Conservation (phyloP, 148 eudicot species). For the Salicornia ramosissima region DNA sequence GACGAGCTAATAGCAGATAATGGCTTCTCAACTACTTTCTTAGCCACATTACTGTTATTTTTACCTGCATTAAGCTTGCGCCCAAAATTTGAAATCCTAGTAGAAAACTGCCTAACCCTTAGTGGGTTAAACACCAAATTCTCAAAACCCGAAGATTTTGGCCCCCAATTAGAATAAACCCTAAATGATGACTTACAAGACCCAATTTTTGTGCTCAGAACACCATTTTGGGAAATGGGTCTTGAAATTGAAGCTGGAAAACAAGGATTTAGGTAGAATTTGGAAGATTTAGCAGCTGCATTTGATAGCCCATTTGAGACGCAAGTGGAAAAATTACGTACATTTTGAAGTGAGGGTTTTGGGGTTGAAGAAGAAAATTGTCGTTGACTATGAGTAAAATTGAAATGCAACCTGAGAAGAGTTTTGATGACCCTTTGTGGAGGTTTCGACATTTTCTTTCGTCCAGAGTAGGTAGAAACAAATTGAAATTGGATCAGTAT, state of each 20-base stretch:
- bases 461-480: too few species aligned
- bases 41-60: conserved; percentile 32
- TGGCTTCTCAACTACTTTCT: conserved; percentile 56
- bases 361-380: conserved; percentile 32
- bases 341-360: conserved; percentile 23
- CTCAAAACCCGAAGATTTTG: conserved; percentile 20
- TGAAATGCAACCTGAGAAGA: conserved; percentile 38
- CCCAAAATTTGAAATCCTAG: conserved; percentile 38
- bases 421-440: conserved; percentile 40
- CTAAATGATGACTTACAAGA: conserved; percentile 26
- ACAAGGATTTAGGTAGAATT: conserved; percentile 16
- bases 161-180: conserved; percentile 26
- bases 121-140: conserved; percentile 39
- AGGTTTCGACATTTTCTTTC: conserved; percentile 57
- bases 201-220: conserved; percentile 23
- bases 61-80: conserved; percentile 36
- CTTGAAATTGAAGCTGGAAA: conserved; percentile 24
- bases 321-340: conserved; percentile 20
- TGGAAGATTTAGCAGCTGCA: conserved; percentile 24
- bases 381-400: conserved; percentile 17
- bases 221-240: conserved; percentile 34
- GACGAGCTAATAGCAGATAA: conserved; percentile 30
- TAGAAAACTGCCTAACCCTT: conserved; percentile 52
- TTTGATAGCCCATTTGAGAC: conserved; percentile 29
- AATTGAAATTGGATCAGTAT: conserved; percentile 19